phyloP scores from a whole-genome alignment of 208 protist genomes.

The Leishmania guyanensis region DNA sequence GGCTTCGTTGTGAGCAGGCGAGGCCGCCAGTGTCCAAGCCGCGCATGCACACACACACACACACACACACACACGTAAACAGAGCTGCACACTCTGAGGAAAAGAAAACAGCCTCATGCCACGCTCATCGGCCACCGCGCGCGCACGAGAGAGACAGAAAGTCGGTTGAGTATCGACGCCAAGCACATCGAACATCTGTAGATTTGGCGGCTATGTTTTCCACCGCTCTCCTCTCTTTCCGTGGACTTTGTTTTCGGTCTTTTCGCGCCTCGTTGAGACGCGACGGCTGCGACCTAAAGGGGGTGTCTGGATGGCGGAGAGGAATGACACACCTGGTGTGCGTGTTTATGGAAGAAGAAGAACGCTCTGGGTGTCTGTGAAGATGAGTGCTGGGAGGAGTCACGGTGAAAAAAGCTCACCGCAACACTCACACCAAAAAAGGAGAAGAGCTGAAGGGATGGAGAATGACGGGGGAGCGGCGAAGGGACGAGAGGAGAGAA shows the following conservation, averaged over 20 bases:
- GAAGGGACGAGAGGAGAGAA: neutral
- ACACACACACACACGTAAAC: neutral
- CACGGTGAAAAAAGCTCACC: neutral
- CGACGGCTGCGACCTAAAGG: neutral
- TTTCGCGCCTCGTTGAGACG: neutral
- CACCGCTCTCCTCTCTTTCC: neutral
- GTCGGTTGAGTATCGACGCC: neutral
- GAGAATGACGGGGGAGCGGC: neutral
- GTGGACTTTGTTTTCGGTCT: neutral
- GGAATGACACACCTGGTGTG: neutral
- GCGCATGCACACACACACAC: neutral
- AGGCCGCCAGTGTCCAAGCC: neutral
- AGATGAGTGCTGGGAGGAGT: neutral
- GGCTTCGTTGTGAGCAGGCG: neutral
- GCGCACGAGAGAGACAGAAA: neutral
- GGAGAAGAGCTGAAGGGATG: slow-evolving; percentile 15
- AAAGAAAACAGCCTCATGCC: neutral
- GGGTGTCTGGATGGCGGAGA: neutral
- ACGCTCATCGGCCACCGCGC: neutral
- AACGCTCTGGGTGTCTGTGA: neutral
- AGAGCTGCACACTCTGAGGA: neutral
- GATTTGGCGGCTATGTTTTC: neutral
- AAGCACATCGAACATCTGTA: neutral
- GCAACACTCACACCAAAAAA: slow-evolving; percentile 2
- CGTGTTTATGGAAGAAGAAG: neutral